Conservation (phyloP, 352 stramenopile species). For the Globisporangium carolinianum region DNA sequence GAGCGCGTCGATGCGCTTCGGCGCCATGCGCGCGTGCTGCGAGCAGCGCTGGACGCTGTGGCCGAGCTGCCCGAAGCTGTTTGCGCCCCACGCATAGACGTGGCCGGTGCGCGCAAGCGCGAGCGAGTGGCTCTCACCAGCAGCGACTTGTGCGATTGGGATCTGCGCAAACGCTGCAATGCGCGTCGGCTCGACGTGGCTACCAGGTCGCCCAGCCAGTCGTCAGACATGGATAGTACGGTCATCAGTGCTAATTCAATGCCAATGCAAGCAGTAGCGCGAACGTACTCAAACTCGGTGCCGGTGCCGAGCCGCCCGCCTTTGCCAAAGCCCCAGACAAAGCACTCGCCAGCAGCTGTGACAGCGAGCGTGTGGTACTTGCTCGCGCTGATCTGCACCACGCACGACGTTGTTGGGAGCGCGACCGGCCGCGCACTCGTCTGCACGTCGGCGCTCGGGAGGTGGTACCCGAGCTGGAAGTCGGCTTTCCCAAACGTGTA, state of each 20-base stretch:
- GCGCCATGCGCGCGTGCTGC: constrained; percentile 46
- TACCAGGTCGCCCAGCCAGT: constrained; percentile 6
- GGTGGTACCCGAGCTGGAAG: constrained; percentile 81
- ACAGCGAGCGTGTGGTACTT: constrained; percentile 79
- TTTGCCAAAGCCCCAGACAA: constrained; percentile 81
- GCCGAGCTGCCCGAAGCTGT: constrained; percentile 73
- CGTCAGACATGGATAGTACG: background rate
- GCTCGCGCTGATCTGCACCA: constrained; percentile 66
- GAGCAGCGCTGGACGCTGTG: constrained; percentile 52
- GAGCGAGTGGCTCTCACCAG: constrained; percentile 77
- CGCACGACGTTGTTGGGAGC: constrained; percentile 34
- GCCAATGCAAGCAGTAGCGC: background rate
- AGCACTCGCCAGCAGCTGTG: constrained; percentile 55
- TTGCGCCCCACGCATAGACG: constrained; percentile 80
- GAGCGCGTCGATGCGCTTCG: constrained; percentile 72
- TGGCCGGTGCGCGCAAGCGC: constrained; percentile 58
- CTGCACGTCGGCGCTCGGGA: constrained; percentile 75
- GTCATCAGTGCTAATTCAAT: too few species aligned
- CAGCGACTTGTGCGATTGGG: constrained; percentile 56
- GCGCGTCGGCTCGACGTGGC: constrained; percentile 56
- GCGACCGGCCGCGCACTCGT: constrained; percentile 56
- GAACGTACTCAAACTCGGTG: constrained; percentile 69
- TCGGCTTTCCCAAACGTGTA: constrained; percentile 84
- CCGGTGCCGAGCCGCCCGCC: constrained; percentile 66
- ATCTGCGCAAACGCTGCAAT: constrained; percentile 40